Percentiles rank a stretch among this genome's conserved stretches.
Evolutionary conservation across 305 asterid genomes (phyloP).

Genomic region (Ajuga reptans): DNA sequence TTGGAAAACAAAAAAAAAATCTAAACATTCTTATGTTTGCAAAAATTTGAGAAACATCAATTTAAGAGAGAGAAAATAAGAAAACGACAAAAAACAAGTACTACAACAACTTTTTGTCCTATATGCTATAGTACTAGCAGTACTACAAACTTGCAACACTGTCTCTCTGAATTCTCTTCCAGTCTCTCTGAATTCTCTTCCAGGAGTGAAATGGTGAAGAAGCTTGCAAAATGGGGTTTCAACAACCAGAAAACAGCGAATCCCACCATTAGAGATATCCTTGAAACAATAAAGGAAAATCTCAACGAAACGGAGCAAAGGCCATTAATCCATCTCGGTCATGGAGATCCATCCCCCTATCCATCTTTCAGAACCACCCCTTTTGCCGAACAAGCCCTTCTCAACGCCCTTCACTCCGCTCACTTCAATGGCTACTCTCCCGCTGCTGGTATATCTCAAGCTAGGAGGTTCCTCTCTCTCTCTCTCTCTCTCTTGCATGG

Average conservation of each 20-base stretch:
- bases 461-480: constrained; percentile 41
- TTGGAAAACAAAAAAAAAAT: no score
- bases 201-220: constrained; percentile 23
- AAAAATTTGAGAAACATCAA: no score
- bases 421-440: constrained; percentile 49
- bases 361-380: constrained; percentile 46
- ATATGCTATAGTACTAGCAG: no score
- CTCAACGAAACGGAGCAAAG: constrained; percentile 29
- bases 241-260: constrained; percentile 17
- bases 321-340: constrained; percentile 41
- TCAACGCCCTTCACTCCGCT: constrained; percentile 38
- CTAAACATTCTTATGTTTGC: no score
- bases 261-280: constrained; percentile 30
- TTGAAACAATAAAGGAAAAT: constrained; percentile 20
- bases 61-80: no score
- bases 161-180: no score
- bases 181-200: neutral
- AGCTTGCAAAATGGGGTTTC: constrained; percentile 30
- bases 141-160: neutral
- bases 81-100: no score
- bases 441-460: constrained; percentile 27
- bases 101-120: no score
- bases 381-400: constrained; percentile 39
- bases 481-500: no score
- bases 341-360: constrained; percentile 55